These are phyloP conservation scores for Paramecium tetraurelia DNA, from an alignment of 73 alveolate genomes.

Conservation along the genomic window DNA sequence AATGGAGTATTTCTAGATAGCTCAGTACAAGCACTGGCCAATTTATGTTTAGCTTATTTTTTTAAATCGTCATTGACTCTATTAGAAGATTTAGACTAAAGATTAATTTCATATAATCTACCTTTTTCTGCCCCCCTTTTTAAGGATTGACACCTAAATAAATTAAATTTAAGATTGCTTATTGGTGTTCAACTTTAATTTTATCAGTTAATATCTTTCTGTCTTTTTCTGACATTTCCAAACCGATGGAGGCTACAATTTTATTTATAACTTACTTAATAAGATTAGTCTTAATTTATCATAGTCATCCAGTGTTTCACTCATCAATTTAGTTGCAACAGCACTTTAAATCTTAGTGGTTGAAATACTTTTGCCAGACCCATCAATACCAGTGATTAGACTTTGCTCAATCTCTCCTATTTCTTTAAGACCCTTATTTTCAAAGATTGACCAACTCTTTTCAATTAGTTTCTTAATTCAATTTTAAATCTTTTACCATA, in stretches of 20 bases:
- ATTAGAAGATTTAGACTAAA: conserved; percentile 17
- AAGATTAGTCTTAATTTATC: conserved; percentile 56
- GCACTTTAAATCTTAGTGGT: neutral
- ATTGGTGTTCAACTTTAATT: conserved; percentile 7
- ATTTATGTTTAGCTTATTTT: conserved; percentile 55
- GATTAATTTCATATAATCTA: neutral
- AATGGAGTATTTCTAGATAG: conserved; percentile 59
- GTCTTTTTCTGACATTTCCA: conserved; percentile 57
- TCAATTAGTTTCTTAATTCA: neutral
- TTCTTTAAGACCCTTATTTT: conserved; percentile 36
- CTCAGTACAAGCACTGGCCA: conserved; percentile 27
- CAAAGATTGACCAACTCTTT: conserved; percentile 54
- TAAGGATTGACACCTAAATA: conserved; percentile 55
- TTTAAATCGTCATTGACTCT: conserved; percentile 17
- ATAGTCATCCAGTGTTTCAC: conserved; percentile 42
- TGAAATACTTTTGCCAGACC: conserved; percentile 46
- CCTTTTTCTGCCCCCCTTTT: conserved; percentile 47
- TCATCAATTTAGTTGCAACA: conserved; percentile 34
- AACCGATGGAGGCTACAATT: neutral
- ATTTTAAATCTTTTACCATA: conserved; percentile 15
- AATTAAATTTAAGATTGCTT: conserved; percentile 10
- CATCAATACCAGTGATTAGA: conserved; percentile 58
- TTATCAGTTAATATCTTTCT: conserved; percentile 44
- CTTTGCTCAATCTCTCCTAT: conserved; percentile 52
- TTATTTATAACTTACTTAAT: neutral